A percentile compares a stretch with the other conserved stretches of the same genome.
These are phyloP conservation scores for Termitomyces sp. DNA, from an alignment of 768 basidiomycete genomes.

Conservation along the genomic window DNA sequence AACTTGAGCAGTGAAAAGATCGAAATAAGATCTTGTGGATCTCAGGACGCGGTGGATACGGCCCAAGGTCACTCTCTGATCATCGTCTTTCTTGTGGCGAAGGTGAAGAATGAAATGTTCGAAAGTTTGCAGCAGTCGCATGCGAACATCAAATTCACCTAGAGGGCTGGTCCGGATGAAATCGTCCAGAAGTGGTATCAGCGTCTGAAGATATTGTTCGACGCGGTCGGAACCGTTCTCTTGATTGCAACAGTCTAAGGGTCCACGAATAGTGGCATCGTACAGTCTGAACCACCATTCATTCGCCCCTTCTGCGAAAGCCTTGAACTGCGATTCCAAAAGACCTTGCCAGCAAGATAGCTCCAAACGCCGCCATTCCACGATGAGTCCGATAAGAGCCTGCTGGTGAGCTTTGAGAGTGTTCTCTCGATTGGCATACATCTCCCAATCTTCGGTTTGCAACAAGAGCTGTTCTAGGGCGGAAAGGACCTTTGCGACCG, in stretches of 20 bases:
- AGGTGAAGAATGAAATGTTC: constrained; percentile 44
- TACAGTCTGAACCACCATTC: constrained; percentile 92
- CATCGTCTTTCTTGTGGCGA: constrained; percentile 25
- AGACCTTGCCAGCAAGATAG: constrained; percentile 83
- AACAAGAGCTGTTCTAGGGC: constrained; percentile 81
- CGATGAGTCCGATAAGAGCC: constrained; percentile 65
- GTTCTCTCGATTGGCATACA: constrained; percentile 90
- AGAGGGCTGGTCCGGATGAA: constrained; percentile 75
- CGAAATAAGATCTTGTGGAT: constrained; percentile 60
- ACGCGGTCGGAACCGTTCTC: constrained; percentile 30
- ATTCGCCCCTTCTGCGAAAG: constrained; percentile 46
- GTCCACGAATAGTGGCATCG: constrained; percentile 68
- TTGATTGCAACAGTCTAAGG: constrained; percentile 44
- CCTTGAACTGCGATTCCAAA: constrained; percentile 64
- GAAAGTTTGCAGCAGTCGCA: constrained; percentile 71
- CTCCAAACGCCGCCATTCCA: constrained; percentile 90
- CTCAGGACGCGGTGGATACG: constrained; percentile 59
- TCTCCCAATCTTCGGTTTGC: constrained; percentile 95
- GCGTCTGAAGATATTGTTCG: constrained; percentile 53
- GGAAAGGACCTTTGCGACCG: constrained; percentile 80
- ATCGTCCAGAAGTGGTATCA: constrained; percentile 77
- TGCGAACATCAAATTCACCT: constrained; percentile 74
- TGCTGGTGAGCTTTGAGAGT: constrained; percentile 68
- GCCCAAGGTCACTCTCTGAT: constrained; percentile 32
- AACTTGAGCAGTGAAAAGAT: constrained; percentile 53